Evolutionary conservation across 2,329 filamentous ascomycete species (phyloP).

Genomic region (Fusarium annulatum): DNA sequence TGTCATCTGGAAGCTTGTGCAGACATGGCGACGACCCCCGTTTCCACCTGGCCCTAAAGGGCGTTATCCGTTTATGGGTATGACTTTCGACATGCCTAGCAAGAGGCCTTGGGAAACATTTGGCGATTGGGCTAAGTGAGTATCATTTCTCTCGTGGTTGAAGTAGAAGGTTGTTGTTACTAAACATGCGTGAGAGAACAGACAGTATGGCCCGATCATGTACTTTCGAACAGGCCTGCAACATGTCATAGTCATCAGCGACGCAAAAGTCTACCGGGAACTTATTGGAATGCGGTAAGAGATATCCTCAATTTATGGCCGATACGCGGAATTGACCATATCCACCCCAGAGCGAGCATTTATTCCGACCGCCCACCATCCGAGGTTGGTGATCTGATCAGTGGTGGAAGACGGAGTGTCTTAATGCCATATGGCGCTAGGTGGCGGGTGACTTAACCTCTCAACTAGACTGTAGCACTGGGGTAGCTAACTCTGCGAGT

Average conservation of each 20-base stretch:
- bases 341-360: neutral
- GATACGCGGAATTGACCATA: neutral
- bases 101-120: neutral
- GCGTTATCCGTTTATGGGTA: neutral
- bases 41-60: neutral
- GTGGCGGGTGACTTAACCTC: neutral
- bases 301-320: neutral
- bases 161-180: neutral
- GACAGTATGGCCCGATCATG: neutral
- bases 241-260: neutral
- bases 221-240: neutral
- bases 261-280: neutral
- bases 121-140: neutral
- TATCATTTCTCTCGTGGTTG: neutral
- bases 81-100: neutral
- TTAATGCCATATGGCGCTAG: neutral
- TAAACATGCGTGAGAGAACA: neutral
- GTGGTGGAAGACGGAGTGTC: neutral
- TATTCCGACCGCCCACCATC: neutral
- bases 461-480: neutral
- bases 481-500: neutral
- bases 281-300: neutral
- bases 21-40: neutral
- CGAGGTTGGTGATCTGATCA: neutral
- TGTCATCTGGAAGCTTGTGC: neutral